Evolutionary conservation across 345 rosid genomes (phyloP).

Genomic region (Anastatica hierochuntica): DNA sequence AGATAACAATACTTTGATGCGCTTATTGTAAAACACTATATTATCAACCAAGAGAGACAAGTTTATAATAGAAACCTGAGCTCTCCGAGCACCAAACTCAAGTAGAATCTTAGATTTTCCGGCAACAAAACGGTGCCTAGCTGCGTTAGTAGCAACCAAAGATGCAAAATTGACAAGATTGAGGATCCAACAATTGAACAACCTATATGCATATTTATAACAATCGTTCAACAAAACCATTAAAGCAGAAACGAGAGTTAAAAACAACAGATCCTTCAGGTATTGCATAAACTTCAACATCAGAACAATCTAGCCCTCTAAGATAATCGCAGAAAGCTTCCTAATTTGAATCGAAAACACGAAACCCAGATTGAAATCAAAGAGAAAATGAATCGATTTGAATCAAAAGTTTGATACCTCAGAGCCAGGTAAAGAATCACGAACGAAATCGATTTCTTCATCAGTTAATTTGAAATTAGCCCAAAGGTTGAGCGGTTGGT

Average conservation of each 20-base stretch:
- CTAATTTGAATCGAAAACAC: conserved; percentile 5
- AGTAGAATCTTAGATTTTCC: conserved; percentile 73
- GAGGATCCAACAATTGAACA: conserved; percentile 85
- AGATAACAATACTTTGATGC: conserved; percentile 90
- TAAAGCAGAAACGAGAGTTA: neutral
- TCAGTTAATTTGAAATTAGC: conserved; percentile 72
- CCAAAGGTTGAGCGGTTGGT: too few species aligned
- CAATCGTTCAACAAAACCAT: neutral
- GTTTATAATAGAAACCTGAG: conserved; percentile 44
- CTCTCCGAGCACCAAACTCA: conserved; percentile 29
- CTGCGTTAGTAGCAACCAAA: conserved; percentile 88
- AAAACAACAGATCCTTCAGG: neutral
- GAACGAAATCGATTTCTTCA: conserved; percentile 68
- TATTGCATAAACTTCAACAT: conserved; percentile 1
- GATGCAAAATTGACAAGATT: conserved; percentile 87
- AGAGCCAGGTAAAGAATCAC: conserved; percentile 50
- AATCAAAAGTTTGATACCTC: conserved; percentile 40
- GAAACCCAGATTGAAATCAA: conserved; percentile 9
- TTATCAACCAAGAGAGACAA: neutral
- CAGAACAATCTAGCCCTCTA: conserved; percentile 78
- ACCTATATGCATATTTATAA: conserved; percentile 33
- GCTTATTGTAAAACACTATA: conserved; percentile 20
- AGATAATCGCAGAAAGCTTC: conserved; percentile 55
- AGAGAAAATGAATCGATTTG: neutral
- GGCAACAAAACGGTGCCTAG: conserved; percentile 88